Conservation (phyloP, 2,329 filamentous ascomycete species). For the Berkeleyomyces rouxiae region DNA sequence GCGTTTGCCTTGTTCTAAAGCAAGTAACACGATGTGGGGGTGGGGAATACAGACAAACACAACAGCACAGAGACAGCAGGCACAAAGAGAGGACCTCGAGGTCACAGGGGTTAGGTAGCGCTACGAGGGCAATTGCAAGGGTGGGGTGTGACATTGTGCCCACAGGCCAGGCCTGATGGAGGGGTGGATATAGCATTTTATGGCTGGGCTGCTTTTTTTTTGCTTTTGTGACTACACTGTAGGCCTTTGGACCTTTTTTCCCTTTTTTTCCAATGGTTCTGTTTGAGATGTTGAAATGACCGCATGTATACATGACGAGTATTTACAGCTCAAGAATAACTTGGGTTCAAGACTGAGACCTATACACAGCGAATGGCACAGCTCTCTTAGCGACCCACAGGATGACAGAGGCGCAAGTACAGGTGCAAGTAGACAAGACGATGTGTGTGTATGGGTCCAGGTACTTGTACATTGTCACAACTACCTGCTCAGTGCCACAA, state of each 20-base stretch:
- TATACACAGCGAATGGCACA: background rate
- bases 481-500: too few species aligned
- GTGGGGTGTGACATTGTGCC: too few species aligned
- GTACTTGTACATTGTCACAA: too few species aligned
- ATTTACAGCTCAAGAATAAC: background rate
- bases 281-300: background rate
- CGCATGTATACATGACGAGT: background rate
- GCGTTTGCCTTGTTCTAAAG: background rate
- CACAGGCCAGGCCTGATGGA: too few species aligned
- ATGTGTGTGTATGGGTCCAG: too few species aligned
- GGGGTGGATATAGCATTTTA: too few species aligned
- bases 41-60: background rate
- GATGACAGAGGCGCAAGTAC: too few species aligned
- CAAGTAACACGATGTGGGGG: constrained; percentile 2
- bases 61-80: background rate
- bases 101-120: background rate
- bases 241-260: background rate
- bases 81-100: background rate
- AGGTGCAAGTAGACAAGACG: too few species aligned
- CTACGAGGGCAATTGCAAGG: background rate
- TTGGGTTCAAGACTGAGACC: background rate
- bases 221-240: constrained; percentile 4
- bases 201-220: background rate
- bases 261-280: background rate
- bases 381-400: background rate